A percentile compares a stretch with the other conserved stretches of the same genome.
phyloP scores from a whole-genome alignment of 441 rosid species.

The Erodium moschatum region DNA sequence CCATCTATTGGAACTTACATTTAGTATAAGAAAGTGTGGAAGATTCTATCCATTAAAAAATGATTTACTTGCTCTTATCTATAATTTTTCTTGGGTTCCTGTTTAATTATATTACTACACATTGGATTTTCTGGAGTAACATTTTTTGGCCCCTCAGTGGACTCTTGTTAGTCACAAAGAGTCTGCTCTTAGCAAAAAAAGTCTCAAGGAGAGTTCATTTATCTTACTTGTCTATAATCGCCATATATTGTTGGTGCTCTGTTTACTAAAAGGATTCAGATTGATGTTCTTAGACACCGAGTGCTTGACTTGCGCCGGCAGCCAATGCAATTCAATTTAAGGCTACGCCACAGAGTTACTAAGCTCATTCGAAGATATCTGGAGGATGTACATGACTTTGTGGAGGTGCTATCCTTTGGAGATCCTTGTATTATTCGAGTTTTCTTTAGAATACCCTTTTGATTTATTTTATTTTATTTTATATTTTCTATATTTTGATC shows the following conservation, averaged over 20 bases:
- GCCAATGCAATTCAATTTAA: constrained; percentile 69
- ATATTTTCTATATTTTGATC: constrained; percentile 24
- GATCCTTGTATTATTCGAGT: not conserved
- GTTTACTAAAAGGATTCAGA: constrained; percentile 10
- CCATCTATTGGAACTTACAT: no score
- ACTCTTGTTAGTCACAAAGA: not conserved
- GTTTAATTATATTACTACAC: not conserved
- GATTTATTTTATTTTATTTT: constrained; percentile 1
- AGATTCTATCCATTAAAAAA: no score
- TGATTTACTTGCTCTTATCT: not conserved
- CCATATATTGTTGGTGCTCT: constrained; percentile 2
- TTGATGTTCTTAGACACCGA: constrained; percentile 44
- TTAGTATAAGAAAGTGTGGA: not conserved
- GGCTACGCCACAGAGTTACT: constrained; percentile 79
- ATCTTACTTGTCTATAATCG: not conserved
- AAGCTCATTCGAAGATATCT: constrained; percentile 75
- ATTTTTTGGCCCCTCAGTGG: not conserved
- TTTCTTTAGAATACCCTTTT: not conserved
- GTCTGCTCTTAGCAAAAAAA: not conserved
- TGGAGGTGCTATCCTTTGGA: constrained; percentile 51
- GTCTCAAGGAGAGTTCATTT: not conserved
- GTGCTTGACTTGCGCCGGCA: constrained; percentile 89
- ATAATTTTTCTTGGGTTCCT: not conserved
- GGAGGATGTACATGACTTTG: constrained; percentile 72
- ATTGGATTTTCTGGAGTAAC: not conserved